Percentiles rank a stretch among this genome's conserved stretches.
These are phyloP conservation scores for Sequoia sempervirens DNA, from an alignment of 75 land plant genomes.

Conservation along the genomic window DNA sequence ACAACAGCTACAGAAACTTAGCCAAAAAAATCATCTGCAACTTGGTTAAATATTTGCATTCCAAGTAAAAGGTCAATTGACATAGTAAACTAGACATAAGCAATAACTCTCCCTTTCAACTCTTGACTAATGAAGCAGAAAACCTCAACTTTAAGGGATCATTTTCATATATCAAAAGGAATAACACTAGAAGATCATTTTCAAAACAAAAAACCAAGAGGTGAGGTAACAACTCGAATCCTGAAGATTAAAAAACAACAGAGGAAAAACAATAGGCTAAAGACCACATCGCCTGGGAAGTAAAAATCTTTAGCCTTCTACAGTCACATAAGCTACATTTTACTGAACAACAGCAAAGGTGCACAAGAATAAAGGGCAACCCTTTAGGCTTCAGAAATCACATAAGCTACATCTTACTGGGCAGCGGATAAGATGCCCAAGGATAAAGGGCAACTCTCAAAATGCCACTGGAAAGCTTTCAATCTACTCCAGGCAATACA, in stretches of 20 bases:
- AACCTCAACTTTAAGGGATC: neutral
- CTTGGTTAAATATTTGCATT: neutral
- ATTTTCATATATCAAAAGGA: neutral
- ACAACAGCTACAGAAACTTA: neutral
- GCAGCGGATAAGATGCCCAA: neutral
- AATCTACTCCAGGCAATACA: neutral
- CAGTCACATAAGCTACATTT: neutral
- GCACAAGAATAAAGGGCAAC: neutral
- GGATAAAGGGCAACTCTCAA: neutral
- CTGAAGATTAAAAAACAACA: neutral
- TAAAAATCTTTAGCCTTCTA: neutral
- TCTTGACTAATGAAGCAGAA: neutral
- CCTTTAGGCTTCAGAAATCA: neutral
- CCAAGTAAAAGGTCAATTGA: neutral
- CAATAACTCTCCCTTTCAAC: neutral
- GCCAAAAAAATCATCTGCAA: neutral
- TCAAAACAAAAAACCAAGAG: neutral
- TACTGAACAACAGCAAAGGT: neutral
- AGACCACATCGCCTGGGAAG: neutral
- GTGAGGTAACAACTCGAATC: neutral
- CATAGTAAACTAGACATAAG: no score
- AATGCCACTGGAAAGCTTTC: neutral
- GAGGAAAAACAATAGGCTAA: neutral
- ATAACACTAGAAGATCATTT: neutral
- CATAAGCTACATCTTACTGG: neutral